Percentiles rank a stretch among this genome's conserved stretches.
Conservation (phyloP, 164 flowering plant genomes). For the Tetracentron sinense region DNA sequence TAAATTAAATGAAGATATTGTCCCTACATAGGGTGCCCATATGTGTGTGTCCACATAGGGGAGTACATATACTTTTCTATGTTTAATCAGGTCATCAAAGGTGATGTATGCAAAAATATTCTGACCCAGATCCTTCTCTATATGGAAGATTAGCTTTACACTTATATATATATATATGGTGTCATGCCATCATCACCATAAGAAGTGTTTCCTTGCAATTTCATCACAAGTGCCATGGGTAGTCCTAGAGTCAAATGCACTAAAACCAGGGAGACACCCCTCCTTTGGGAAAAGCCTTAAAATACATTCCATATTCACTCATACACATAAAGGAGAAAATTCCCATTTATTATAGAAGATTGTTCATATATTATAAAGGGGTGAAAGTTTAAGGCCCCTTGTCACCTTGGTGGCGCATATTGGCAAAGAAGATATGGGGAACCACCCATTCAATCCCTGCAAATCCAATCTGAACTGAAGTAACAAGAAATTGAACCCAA, state of each 20-base stretch:
- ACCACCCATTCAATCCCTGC: background rate
- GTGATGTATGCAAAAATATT: constrained; percentile 7
- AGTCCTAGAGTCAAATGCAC: background rate
- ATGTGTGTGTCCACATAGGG: background rate
- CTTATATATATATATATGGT: background rate
- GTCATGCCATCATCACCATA: background rate
- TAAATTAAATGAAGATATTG: constrained; percentile 5
- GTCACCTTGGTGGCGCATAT: constrained; percentile 3
- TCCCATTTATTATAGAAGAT: no score
- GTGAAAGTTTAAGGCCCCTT: background rate
- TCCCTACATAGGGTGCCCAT: constrained; percentile 6
- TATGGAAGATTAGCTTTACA: background rate
- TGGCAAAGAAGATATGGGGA: background rate
- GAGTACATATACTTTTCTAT: background rate
- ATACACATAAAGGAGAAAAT: background rate
- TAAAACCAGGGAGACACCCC: background rate
- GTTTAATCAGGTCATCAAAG: background rate
- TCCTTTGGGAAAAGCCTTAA: background rate
- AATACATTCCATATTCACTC: background rate
- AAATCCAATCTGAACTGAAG: background rate
- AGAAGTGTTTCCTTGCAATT: background rate
- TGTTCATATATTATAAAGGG: background rate
- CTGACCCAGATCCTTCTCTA: constrained; percentile 3
- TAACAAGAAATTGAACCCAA: background rate
- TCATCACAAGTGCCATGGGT: background rate